Base-by-base conservation (phyloP, 176 grass and related monocot genomes). In the Avena sativa region DNA sequence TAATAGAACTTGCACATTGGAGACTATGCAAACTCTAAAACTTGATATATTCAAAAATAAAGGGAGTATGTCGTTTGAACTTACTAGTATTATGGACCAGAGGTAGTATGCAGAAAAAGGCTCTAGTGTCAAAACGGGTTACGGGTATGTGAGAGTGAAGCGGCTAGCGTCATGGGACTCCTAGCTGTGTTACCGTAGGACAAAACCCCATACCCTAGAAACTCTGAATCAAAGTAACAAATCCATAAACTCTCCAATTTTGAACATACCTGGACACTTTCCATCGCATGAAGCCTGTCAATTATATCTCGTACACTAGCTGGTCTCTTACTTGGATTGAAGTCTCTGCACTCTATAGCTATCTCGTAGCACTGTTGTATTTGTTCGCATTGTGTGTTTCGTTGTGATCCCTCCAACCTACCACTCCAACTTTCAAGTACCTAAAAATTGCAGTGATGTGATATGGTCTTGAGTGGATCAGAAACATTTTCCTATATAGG, bases 371-470 rank as follows among this genome's bases (percentile, higher is more conserved):
- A 68, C 36, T 17, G 30, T 68, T 13, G 65, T 68, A 68, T 68
- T 68, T 68, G 65, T 68, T 68, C 15, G 2, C 2, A 34, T 34
- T 9, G 15, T 38, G 65, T 68, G 65, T 38, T 15, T 68, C 30
- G 65, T 19, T 68, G 65, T 68, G 65, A 68, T 36, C 30, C 17
- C 14, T 68, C 30, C 65, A 68, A 16, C 30, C 15, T 68, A 68
- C 15, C 14, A 68, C 30, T 68, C 65, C 65, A 68, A 36, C 65
- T 36, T 68, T 38, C 65, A 68, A 68, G 65, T 68, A 68, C 65
- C 65, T 68, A 65, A 68, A 68, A 67, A 60, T 60, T n/a, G 19
- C 7, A 9, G 19, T 60, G 19, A 16, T 21, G 20, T 21, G 20
- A 21, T 60, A 20, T 60, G 57, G 57, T 60, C 57, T 60, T 30